These are phyloP conservation scores for Lichtheimia ramosa DNA, from an alignment of 371 early-diverging fungal species.

Conservation along the genomic window DNA sequence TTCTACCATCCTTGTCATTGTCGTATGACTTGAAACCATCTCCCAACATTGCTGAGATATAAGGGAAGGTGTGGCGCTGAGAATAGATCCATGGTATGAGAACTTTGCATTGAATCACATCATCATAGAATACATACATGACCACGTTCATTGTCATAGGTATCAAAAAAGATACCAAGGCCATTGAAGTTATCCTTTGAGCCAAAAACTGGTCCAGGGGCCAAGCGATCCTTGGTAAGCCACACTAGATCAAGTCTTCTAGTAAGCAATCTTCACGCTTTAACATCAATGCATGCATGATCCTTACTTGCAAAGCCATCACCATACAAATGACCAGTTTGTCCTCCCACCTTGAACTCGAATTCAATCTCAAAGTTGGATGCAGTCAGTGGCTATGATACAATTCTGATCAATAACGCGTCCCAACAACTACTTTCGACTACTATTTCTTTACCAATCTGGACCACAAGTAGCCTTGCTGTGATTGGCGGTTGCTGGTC, in stretches of 20 bases:
- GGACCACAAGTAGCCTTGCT: slow-evolving; percentile 89
- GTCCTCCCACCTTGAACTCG: slow-evolving; percentile 86
- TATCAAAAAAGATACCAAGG: slow-evolving; percentile 94
- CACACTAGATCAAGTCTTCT: slow-evolving; percentile 25
- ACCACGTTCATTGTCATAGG: slow-evolving; percentile 88
- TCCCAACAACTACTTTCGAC: not conserved
- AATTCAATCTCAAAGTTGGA: slow-evolving; percentile 88
- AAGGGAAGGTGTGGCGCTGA: slow-evolving; percentile 74
- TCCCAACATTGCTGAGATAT: slow-evolving; percentile 91
- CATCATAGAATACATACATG: slow-evolving; percentile 44
- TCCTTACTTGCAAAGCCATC: slow-evolving; percentile 97
- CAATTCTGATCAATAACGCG: not conserved
- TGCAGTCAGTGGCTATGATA: slow-evolving; percentile 57
- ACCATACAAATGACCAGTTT: slow-evolving; percentile 68
- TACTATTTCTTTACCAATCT: slow-evolving; percentile 47
- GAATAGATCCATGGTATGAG: not conserved
- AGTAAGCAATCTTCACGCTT: not conserved
- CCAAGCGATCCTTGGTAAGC: slow-evolving; percentile 49
- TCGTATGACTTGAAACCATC: slow-evolving; percentile 88
- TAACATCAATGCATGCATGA: not conserved
- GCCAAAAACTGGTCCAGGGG: slow-evolving; percentile 90
- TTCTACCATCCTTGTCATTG: slow-evolving; percentile 78
- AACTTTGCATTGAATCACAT: not conserved
- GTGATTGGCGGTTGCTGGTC: slow-evolving; percentile 81
- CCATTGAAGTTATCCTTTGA: slow-evolving; percentile 86